A percentile compares a stretch with the other conserved stretches of the same genome.
Evolutionary conservation across 805 yeast species (phyloP).

Genomic region (Myxozyma sirexii): DNA sequence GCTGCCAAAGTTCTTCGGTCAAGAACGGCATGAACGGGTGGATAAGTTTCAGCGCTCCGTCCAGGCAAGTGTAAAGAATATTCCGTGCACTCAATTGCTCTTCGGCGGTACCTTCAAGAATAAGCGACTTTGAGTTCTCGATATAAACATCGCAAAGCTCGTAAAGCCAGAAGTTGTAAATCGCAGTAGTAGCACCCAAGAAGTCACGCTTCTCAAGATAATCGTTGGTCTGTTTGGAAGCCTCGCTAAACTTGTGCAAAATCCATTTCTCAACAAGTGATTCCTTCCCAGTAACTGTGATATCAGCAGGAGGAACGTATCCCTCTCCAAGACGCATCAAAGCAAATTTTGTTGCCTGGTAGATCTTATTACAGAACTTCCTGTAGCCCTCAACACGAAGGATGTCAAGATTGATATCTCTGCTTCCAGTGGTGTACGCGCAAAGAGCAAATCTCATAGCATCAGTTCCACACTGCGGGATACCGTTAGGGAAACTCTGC

Average conservation of each 20-base stretch:
- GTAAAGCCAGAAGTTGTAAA: slow-evolving; percentile 92
- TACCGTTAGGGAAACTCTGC: slow-evolving; percentile 91
- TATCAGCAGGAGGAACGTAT: slow-evolving; percentile 74
- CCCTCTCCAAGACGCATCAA: slow-evolving; percentile 89
- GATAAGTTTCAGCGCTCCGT: slow-evolving; percentile 84
- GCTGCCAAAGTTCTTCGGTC: slow-evolving; percentile 99
- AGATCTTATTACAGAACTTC: slow-evolving; percentile 98
- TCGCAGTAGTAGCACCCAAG: slow-evolving; percentile 79
- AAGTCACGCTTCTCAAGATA: slow-evolving; percentile 84
- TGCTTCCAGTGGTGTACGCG: slow-evolving; percentile 98
- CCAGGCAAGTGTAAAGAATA: slow-evolving; percentile 89
- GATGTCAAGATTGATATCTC: slow-evolving; percentile 95
- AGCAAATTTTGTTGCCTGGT: slow-evolving; percentile 97
- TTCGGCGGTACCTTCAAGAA: slow-evolving; percentile 83
- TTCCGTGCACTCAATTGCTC: slow-evolving; percentile 87
- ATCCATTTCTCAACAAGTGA: slow-evolving; percentile 97
- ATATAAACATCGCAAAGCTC: slow-evolving; percentile 97
- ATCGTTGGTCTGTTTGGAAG: slow-evolving; percentile 65
- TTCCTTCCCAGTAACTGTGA: slow-evolving; percentile 69
- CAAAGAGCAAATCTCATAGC: slow-evolving; percentile 97
- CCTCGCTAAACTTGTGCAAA: slow-evolving; percentile 75
- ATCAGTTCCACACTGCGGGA: slow-evolving; percentile 99
- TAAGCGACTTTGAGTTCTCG: slow-evolving; percentile 92
- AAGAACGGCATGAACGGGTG: slow-evolving; percentile 99
- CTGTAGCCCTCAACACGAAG: slow-evolving; percentile 98